Base-by-base conservation (phyloP, 2,329 filamentous ascomycete genomes). In the Nannizziopsis barbatae region DNA sequence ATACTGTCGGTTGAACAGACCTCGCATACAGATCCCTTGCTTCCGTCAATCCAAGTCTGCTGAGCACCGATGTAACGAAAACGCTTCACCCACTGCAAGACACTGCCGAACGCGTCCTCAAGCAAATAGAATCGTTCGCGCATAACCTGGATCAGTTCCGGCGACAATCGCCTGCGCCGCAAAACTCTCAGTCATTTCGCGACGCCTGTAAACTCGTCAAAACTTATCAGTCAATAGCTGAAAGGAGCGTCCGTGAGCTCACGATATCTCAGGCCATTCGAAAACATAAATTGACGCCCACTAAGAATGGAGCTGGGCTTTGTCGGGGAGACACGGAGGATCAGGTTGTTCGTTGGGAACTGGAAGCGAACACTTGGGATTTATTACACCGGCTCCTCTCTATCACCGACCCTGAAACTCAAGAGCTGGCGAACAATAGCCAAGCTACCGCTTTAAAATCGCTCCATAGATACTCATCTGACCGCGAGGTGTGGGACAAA, bases 321-420 rank as follows among this genome's bases (percentile, higher is more conserved):
- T 27, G 11, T 12, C 10, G 5, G 15, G 17, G 14, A 8, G 64
- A 67, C 17, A 49, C 64, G 37, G 56, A 57, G 51, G 60, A 55
- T 45, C 71, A 50, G 71, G 73, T 83, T 10, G 72, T 75, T 59
- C 76, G 79, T 49, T 83, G 87, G 74, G 81, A 93, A 64, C 76
- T 84, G 54, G 92, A 98, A 66, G 79, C 81, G 36, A 86, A 93
- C 58, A 92, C 88, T 0, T 98, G 92, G 92, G 82, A 93, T 60
- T 73, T 96, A 22, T 70, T 96, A 50, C 76, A 80, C 42, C 77
- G 85, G 35, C 72, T 94, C 52, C 75, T 95, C 45, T 80, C 83
- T 9, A 65, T 86, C 54, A 77, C 85, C 57, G 82, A 86, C 60
- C 69, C 73, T 32, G 57, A 72, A 55, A 68, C 69, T 39, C 54